Conservation (phyloP, 768 basidiomycete species). For the Coprinopsis cinerea region DNA sequence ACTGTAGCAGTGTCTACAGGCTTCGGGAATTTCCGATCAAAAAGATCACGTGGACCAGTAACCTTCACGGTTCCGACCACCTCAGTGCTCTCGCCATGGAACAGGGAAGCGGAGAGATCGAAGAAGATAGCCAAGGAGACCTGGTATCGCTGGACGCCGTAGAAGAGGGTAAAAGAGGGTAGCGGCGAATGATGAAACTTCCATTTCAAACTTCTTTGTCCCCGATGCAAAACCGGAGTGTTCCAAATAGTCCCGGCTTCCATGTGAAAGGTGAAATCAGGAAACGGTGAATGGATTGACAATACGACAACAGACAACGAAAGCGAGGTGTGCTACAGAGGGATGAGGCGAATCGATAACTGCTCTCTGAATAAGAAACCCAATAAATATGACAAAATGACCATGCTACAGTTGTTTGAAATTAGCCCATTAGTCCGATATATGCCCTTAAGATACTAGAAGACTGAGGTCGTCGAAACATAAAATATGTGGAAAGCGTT, state of each 20-base stretch:
- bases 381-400: background rate
- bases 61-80: constrained; percentile 2
- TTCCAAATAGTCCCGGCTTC: background rate
- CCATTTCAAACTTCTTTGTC: background rate
- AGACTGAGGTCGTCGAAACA: too few species aligned
- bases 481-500: background rate
- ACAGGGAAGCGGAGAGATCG: too few species aligned
- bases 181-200: background rate
- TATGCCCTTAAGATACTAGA: background rate
- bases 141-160: too few species aligned
- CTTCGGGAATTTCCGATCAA: background rate
- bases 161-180: background rate
- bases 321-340: background rate
- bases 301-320: background rate
- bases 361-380: background rate
- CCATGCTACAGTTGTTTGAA: background rate
- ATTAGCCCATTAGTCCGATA: background rate
- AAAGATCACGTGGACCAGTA: background rate
- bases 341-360: background rate
- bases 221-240: background rate
- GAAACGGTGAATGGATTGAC: background rate
- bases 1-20: background rate
- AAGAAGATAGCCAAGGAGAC: too few species aligned
- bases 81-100: background rate
- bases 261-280: background rate